Evolutionary conservation across 1,284 basidiomycete species (phyloP), one percentile per base, ranked within the genome.

Genomic region (Microstroma glucosiphilum): DNA sequence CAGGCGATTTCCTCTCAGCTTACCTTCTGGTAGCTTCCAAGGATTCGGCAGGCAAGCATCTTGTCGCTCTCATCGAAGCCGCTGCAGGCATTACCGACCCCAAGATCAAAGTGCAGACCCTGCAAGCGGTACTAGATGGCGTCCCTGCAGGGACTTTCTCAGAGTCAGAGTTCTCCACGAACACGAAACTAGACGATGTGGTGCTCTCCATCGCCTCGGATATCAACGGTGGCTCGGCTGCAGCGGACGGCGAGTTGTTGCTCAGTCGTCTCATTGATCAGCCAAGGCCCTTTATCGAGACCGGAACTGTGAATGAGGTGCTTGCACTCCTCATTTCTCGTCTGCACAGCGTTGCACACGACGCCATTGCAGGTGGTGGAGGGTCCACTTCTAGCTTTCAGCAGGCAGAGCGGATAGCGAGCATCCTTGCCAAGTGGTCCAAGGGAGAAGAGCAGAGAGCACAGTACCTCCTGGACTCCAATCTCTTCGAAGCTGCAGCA

Each of bases 1-100:
- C 43, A n/a, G 43, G 43, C 15, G 17, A 6, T 1, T 56, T 61
- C 81, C 83, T 61, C 80, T 84, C 19, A 63, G 84, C 9, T 13
- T 57, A 51, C 67, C 54, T 58, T 64, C 61, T 67, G 6, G 58
- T 58, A 1, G 53, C 51, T 15, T 26, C 51, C 13, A 23, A 19
- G 15, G 15, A 19, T 2, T 19, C 19, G 7, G 51, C 13, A 3
- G 6, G 26, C 6, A 23, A 13, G 21, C 13, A 15, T 15, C 13
- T 54, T 6, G 51, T 54, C 51, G 25, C 51, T 25, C 7, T 54
- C 51, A 26, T 25, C 19, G 21, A 54, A 25, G 26, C 21, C 6
- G 51, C 51, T 13, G 15, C 51, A 7, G 15, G 21, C 13, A 26
- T 25, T 21, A 23, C 51, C 13, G 51, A 54, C 3, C 17, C 21